Evolutionary conservation across 257 asterid species (phyloP), one percentile per base, ranked within the genome.

Genomic region (Gentiana dahurica): DNA sequence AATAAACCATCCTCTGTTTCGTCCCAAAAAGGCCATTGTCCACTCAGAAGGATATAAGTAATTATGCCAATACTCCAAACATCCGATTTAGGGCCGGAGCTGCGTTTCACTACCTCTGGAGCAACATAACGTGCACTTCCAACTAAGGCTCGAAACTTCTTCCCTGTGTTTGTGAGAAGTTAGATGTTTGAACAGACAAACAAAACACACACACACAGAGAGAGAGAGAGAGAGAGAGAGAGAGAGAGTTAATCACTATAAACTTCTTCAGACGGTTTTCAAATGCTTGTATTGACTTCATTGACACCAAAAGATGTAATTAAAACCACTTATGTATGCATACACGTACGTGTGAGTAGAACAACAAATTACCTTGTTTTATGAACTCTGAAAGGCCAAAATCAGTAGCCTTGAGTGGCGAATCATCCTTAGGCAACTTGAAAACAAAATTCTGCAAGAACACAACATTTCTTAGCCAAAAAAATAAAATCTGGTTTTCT

Each of bases 71-170:
- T 92, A 72, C 99, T 92, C 99, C 99, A 92, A 5, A 77, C 99
- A 77, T 92, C 99, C n/a, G 99, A 92, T 74, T 88, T 95, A 50
- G 99, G 97, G 43, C 99, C 99, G 4, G 99, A 92, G 68, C 77
- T 81, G 43, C 99, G 95, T 67, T 80, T 85, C 74, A 92, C 68
- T 59, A 92, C 99, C 83, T 92, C 99, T 0, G 99, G 99, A 65
- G 99, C 99, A 36, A 92, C 99, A 71, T 92, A 92, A 71, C 88
- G 85, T 52, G 99, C 99, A 81, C 99, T 92, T 12, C 99, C 99
- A 67, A 92, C 99, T 58, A 92, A 88, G 71, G 88, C 99, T 66
- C 74, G 87, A 69, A 92, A 92, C 68, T 69, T 85, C 73, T 65
- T 92, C 69, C 99, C 99, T 91, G 78, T 57, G 62, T 55, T 37